A percentile compares a stretch with the other conserved stretches of the same genome.
phyloP scores from a whole-genome alignment of 23 red algal species.

The Gracilariopsis chorda region DNA sequence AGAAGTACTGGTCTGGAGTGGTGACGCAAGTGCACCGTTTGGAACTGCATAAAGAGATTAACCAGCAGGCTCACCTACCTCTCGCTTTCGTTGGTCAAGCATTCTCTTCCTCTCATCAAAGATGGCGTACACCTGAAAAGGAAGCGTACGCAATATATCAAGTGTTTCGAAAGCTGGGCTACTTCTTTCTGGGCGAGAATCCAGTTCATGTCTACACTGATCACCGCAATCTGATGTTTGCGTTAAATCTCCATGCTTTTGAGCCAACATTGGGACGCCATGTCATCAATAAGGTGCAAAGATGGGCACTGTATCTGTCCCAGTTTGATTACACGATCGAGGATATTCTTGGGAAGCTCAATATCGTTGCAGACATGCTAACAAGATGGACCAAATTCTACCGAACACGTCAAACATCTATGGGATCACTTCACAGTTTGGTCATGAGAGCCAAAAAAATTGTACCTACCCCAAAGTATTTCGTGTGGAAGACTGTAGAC shows the following conservation, averaged over 20 bases:
- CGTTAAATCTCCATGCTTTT: not conserved
- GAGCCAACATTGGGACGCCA: not conserved
- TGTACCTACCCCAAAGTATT: not conserved
- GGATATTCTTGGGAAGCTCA: not conserved
- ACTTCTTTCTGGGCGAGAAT: not conserved
- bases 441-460: not conserved
- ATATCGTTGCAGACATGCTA: not conserved
- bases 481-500: not conserved
- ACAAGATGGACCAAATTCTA: not conserved
- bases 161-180: not conserved
- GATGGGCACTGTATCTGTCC: not conserved
- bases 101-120: not conserved
- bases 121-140: not conserved
- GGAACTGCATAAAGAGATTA: not conserved
- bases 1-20: conserved; percentile 3
- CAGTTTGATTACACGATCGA: not conserved
- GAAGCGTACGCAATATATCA: not conserved
- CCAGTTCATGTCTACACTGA: not conserved
- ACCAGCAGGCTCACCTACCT: not conserved
- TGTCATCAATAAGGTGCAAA: not conserved
- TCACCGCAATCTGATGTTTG: not conserved
- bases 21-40: not conserved
- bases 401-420: not conserved
- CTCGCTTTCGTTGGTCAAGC: not conserved
- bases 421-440: not conserved